Evolutionary conservation across 2,329 filamentous ascomycete genomes (phyloP).

Genomic region (Leptodontidium sp.): DNA sequence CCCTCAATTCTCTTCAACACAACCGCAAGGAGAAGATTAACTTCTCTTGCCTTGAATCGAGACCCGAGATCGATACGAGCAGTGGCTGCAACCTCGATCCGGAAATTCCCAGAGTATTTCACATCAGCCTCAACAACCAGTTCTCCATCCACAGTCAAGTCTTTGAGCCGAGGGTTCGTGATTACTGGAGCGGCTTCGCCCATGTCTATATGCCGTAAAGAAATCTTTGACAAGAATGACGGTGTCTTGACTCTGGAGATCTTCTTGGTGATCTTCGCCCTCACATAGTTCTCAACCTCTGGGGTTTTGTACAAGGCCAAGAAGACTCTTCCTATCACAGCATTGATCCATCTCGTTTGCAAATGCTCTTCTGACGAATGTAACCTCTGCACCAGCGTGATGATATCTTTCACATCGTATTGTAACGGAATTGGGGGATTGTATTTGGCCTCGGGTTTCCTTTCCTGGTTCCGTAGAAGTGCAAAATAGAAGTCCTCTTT

Average conservation of each 20-base stretch:
- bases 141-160: constrained; percentile 91
- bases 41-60: constrained; percentile 88
- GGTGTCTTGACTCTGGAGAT: constrained; percentile 93
- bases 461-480: constrained; percentile 83
- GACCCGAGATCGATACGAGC: constrained; percentile 89
- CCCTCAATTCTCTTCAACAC: constrained; percentile 87
- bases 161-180: constrained; percentile 86
- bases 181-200: constrained; percentile 88
- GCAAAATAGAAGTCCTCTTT: constrained; percentile 99
- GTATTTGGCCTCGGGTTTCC: constrained; percentile 63
- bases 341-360: constrained; percentile 94
- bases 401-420: constrained; percentile 86
- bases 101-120: constrained; percentile 87
- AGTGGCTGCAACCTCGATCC: constrained; percentile 90
- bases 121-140: constrained; percentile 87
- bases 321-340: constrained; percentile 86
- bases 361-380: constrained; percentile 92
- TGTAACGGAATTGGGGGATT: constrained; percentile 73
- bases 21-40: constrained; percentile 87
- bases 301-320: constrained; percentile 86
- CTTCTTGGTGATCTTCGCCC: constrained; percentile 92
- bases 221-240: constrained; percentile 84
- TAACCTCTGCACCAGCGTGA: constrained; percentile 86
- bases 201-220: constrained; percentile 83
- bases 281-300: constrained; percentile 80